A percentile compares a stretch with the other conserved stretches of the same genome.
phyloP scores from a whole-genome alignment of 164 flowering plant genomes.

The Nymphaea thermarum region DNA sequence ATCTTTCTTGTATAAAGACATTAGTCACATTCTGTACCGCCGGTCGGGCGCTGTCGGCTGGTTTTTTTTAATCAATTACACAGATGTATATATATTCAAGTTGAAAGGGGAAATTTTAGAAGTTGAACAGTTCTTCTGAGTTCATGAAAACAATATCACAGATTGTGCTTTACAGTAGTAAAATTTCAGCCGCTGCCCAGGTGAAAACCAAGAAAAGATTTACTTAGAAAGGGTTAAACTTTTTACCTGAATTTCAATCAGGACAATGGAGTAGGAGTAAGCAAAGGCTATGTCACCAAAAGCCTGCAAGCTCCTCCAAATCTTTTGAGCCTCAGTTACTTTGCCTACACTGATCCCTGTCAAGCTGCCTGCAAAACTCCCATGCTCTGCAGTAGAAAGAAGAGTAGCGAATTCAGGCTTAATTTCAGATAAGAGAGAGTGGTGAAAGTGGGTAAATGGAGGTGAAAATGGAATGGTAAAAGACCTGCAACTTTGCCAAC shows the following conservation, averaged over 20 bases:
- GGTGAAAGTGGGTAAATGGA: neutral
- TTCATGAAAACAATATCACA: no score
- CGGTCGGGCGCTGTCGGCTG: no score
- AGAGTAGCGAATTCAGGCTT: neutral
- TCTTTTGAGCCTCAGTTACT: conserved; percentile 35
- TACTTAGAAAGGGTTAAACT: no score
- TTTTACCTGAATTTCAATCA: conserved; percentile 54
- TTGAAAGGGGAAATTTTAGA: no score
- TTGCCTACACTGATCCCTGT: conserved; percentile 50
- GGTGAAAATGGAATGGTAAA: neutral
- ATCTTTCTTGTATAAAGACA: no score
- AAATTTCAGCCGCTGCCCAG: no score
- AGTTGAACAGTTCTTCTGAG: no score
- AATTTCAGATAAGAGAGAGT: neutral
- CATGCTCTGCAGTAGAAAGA: conserved; percentile 13
- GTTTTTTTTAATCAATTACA: no score
- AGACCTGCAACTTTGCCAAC: conserved; percentile 18
- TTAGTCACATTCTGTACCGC: no score
- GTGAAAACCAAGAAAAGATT: no score
- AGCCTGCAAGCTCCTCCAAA: conserved; percentile 67
- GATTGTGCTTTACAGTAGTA: no score
- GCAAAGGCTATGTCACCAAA: conserved; percentile 69
- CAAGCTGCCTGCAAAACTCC: conserved; percentile 35
- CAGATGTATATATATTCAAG: no score
- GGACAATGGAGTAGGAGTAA: conserved; percentile 47